Evolutionary conservation across 257 asterid genomes (phyloP).

Genomic region (Lantana camara): DNA sequence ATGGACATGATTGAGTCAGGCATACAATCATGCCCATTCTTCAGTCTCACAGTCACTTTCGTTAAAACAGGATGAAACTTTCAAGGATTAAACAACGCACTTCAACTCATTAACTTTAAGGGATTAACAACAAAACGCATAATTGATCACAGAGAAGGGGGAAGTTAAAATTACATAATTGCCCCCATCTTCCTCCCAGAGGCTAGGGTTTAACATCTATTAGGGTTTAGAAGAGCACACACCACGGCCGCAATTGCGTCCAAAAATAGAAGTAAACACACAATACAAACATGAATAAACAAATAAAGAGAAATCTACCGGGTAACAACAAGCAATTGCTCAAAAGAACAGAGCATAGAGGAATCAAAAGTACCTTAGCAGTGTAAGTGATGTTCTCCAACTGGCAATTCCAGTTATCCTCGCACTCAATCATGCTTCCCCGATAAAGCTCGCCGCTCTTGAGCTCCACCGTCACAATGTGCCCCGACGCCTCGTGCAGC

Average conservation of each 20-base stretch:
- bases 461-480: constrained; percentile 85
- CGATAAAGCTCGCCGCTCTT: constrained; percentile 94
- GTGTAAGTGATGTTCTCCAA: constrained; percentile 60
- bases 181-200: constrained; percentile 13
- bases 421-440: constrained; percentile 87
- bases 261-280: neutral
- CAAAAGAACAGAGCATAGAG: neutral
- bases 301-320: too few relatives aligned
- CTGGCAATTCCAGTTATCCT: constrained; percentile 66
- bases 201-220: constrained; percentile 27
- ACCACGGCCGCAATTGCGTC: neutral
- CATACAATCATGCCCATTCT: neutral
- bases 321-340: neutral
- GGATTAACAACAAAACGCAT: neutral
- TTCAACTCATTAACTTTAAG: too few relatives aligned
- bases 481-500: constrained; percentile 96
- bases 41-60: neutral
- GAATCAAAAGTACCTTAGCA: constrained; percentile 45
- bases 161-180: constrained; percentile 7
- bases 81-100: too few relatives aligned
- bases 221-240: constrained; percentile 13
- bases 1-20: neutral
- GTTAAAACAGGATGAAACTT: neutral
- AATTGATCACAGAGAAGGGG: too few relatives aligned
- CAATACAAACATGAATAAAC: too few relatives aligned